phyloP scores from a whole-genome alignment of 495 filamentous ascomycete genomes.

The Hypoxylon trugodes region DNA sequence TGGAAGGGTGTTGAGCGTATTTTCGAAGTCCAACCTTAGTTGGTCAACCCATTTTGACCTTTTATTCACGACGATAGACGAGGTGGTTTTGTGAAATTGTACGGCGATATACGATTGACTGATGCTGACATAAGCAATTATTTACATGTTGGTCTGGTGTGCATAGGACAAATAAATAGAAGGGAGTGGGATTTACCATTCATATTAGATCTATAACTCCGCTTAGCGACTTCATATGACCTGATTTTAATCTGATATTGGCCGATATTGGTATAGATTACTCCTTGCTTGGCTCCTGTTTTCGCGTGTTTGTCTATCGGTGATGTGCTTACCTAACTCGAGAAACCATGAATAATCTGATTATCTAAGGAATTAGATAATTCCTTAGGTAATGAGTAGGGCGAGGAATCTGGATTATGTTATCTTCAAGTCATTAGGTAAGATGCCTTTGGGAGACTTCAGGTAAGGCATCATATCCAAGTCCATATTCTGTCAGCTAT shows the following conservation, averaged over 20 bases:
- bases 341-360: too few species aligned
- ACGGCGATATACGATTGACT: not conserved
- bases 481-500: too few species aligned
- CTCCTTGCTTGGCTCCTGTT: too few species aligned
- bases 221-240: not conserved
- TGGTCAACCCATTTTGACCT: not conserved
- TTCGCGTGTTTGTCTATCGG: too few species aligned
- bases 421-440: too few species aligned
- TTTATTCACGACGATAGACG: not conserved
- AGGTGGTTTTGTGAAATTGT: constrained; percentile 2
- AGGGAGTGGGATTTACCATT: constrained; percentile 11
- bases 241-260: constrained; percentile 14
- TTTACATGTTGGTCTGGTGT: not conserved
- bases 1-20: constrained; percentile 79
- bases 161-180: constrained; percentile 8
- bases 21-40: constrained; percentile 54
- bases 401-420: too few species aligned
- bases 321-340: too few species aligned
- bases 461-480: too few species aligned
- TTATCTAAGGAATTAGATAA: too few species aligned
- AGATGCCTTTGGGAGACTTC: too few species aligned
- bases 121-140: not conserved
- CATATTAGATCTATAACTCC: constrained; percentile 9
- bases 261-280: not conserved
- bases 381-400: too few species aligned